Base-by-base conservation (phyloP, 805 yeast genomes). In the Scheffersomyces stipitis region DNA sequence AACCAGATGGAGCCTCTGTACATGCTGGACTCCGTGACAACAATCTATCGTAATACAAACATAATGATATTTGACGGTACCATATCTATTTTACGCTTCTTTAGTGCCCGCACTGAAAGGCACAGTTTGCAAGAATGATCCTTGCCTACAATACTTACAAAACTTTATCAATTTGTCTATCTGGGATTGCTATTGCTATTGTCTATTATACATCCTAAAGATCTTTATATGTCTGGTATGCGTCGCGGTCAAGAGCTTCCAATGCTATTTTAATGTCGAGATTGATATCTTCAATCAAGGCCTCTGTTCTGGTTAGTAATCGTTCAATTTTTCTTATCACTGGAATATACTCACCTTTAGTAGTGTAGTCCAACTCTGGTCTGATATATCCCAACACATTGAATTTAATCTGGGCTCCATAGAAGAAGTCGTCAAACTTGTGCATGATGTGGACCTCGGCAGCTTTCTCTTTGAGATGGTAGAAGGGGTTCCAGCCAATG, bases 401-500 rank as follows among this genome's bases (percentile, higher is more conserved):
- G 48, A 86, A 80, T 37, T 71, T 72, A 34, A 91, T 74, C 6
- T 57, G 44, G 7, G 96, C 91, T 4, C 99, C 99, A 52, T 93
- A 93, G 57, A 93, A 93, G 44, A 76, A 71, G 8, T 66, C 52
- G 0, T 54, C 45, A 52, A 89, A 93, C 29, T 81, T 64, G 62
- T 88, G 95, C 37, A 93, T 71, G 4, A 93, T 75, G 60, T 93
- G 96, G 15, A 93, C 69, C 52, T 93, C 95, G 3, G 93, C 95
- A 0, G 96, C 81, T 62, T 86, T 87, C 49, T 76, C 75, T 33
- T 77, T 71, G 60, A 93, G 90, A 17, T 81, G 76, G 64, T 80
- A 93, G 57, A 83, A 91, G 26, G 99, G 98, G 56, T 93, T 93
- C 86, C 89, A 87, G 1, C 99, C 99, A 14, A 93, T 73, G 6